These are phyloP conservation scores for Arachnopeziza araneosa DNA, from an alignment of 2,329 filamentous ascomycete genomes.

Conservation along the genomic window DNA sequence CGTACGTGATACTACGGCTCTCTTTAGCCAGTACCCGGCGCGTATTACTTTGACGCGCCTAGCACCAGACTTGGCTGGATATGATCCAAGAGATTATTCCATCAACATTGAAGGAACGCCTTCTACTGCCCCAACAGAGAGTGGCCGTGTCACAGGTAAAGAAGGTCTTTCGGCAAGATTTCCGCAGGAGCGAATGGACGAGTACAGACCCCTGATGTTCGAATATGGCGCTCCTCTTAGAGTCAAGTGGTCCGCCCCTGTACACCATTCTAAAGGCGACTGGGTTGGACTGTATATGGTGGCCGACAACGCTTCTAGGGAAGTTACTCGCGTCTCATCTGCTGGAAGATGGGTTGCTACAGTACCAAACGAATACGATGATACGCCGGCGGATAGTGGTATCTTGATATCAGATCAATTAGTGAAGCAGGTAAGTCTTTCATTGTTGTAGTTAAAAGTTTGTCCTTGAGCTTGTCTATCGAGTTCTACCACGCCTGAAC, in stretches of 20 bases:
- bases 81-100: conserved; percentile 74
- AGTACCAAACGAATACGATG: conserved; percentile 70
- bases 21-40: conserved; percentile 86
- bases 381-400: conserved; percentile 66
- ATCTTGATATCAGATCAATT: conserved; percentile 65
- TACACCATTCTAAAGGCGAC: conserved; percentile 82
- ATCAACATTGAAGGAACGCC: conserved; percentile 66
- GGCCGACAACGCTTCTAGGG: conserved; percentile 82
- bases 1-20: conserved; percentile 76
- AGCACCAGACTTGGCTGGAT: conserved; percentile 72
- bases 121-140: conserved; percentile 43
- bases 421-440: conserved; percentile 27
- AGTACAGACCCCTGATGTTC: conserved; percentile 70
- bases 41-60: conserved; percentile 78
- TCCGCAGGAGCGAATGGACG: conserved; percentile 52
- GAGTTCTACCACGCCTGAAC: too few species aligned
- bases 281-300: conserved; percentile 98
- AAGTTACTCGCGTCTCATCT: conserved; percentile 76
- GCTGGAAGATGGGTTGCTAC: conserved; percentile 87
- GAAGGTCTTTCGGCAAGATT: conserved; percentile 66
- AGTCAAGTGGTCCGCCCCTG: conserved; percentile 84
- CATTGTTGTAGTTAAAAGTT: neutral
- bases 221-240: conserved; percentile 88
- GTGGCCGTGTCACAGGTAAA: conserved; percentile 61
- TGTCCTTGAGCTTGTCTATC: too few species aligned